Percentiles rank a stretch among this genome's conserved stretches.
phyloP scores from a whole-genome alignment of 2,329 filamentous ascomycete species.

The Apiospora aurea region DNA sequence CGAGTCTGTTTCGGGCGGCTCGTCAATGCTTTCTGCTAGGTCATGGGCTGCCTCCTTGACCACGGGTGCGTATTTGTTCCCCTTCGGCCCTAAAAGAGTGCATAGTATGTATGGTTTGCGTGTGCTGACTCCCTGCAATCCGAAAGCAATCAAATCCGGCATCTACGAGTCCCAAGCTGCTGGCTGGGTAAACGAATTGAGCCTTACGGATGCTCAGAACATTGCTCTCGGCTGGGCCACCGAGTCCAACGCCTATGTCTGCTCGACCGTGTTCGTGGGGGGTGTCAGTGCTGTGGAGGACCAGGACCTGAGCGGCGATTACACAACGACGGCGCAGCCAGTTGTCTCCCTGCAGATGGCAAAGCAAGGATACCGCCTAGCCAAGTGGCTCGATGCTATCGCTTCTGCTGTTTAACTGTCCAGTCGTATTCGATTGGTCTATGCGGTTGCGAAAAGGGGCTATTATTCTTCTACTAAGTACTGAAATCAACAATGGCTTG shows the following conservation, averaged over 20 bases:
- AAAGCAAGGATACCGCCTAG: constrained; percentile 51
- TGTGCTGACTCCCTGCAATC: not conserved
- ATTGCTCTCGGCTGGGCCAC: constrained; percentile 45
- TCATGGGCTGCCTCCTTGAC: constrained; percentile 48
- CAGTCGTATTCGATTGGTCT: not conserved
- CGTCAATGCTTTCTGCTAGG: constrained; percentile 44
- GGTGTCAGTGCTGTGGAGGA: constrained; percentile 47
- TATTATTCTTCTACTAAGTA: not conserved
- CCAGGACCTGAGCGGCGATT: constrained; percentile 48
- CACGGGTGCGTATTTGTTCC: constrained; percentile 33
- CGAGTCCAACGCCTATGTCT: constrained; percentile 52
- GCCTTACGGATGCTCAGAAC: constrained; percentile 40
- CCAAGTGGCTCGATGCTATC: constrained; percentile 45
- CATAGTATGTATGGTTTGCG: not conserved
- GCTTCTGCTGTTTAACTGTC: constrained; percentile 29
- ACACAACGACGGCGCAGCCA: constrained; percentile 47
- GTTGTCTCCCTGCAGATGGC: constrained; percentile 53
- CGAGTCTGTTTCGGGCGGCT: constrained; percentile 50
- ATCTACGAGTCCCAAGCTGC: constrained; percentile 44
- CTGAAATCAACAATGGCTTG: not conserved
- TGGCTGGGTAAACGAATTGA: constrained; percentile 46
- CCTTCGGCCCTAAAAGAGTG: not conserved
- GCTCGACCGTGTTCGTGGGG: constrained; percentile 49
- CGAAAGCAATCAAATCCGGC: constrained; percentile 46
- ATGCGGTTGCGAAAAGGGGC: not conserved